Evolutionary conservation across 202 grass and related monocot genomes (phyloP).

Genomic region (Schoenoplectus tabernaemontani): DNA sequence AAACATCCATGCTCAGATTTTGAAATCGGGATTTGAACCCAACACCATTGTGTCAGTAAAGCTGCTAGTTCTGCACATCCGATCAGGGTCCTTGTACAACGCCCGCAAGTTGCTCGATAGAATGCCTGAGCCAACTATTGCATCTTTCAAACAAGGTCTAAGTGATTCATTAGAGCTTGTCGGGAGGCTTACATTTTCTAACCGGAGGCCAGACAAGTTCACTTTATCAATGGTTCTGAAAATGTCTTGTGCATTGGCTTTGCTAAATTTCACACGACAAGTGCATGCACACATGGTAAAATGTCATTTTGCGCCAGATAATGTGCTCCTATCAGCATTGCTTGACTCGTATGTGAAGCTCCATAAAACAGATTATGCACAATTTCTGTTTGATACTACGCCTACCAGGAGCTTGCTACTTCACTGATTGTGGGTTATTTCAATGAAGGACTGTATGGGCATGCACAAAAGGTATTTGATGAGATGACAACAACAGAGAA

Average conservation of each 20-base stretch:
- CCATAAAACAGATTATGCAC: conserved; percentile 36
- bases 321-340: conserved; percentile 46
- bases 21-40: conserved; percentile 30
- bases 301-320: conserved; percentile 31
- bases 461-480: conserved; percentile 50
- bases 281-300: conserved; percentile 53
- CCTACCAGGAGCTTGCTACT: conserved; percentile 42
- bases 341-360: conserved; percentile 81
- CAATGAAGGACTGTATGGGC: conserved; percentile 34
- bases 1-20: conserved; percentile 55
- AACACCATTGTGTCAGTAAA: conserved; percentile 47
- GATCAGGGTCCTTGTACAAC: conserved; percentile 55
- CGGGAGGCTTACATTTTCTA: conserved; percentile 36
- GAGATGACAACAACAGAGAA: conserved; percentile 33
- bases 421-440: conserved; percentile 64
- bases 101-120: conserved; percentile 62
- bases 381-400: conserved; percentile 31
- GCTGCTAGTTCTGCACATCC: conserved; percentile 52
- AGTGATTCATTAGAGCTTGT: conserved; percentile 43
- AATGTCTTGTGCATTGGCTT: conserved; percentile 36
- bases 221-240: conserved; percentile 83
- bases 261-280: conserved; percentile 29
- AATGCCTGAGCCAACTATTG: conserved; percentile 37
- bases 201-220: conserved; percentile 43
- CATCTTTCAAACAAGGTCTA: conserved; percentile 40